phyloP scores from a whole-genome alignment of 2,329 filamentous ascomycete genomes.

The Colletotrichum simmondsii region DNA sequence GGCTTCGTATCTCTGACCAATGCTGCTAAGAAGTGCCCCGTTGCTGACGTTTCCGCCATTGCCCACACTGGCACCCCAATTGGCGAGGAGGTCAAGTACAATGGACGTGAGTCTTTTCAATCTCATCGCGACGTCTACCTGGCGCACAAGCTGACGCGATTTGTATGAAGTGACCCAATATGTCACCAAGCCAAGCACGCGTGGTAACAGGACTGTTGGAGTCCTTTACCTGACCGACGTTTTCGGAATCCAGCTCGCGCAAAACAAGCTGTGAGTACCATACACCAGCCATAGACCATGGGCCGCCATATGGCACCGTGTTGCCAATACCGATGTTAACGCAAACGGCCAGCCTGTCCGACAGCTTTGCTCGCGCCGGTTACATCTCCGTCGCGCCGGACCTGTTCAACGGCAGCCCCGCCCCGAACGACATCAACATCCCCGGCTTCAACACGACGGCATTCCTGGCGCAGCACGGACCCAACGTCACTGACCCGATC shows the following conservation, averaged over 20 bases:
- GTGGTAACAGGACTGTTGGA: conserved; percentile 5
- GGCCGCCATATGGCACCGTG: too few relatives aligned
- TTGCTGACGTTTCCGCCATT: conserved; percentile 26
- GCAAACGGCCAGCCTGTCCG: conserved; percentile 57
- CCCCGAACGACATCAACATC: conserved; percentile 50
- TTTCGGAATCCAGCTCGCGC: conserved; percentile 46
- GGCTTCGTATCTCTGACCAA: conserved; percentile 12
- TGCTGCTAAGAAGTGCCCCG: conserved; percentile 11
- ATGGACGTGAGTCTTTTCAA: conserved; percentile 15
- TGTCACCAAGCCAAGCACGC: conserved; percentile 23
- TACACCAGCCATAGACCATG: too few relatives aligned
- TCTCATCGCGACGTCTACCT: background rate
- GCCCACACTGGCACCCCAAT: conserved; percentile 28
- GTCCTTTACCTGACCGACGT: conserved; percentile 46
- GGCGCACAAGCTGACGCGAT: background rate
- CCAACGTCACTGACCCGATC: conserved; percentile 56
- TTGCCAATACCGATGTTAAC: background rate
- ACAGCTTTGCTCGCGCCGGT: conserved; percentile 74
- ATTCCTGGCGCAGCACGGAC: conserved; percentile 53
- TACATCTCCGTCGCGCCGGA: conserved; percentile 75
- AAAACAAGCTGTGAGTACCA: conserved; percentile 36
- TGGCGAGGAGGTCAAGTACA: conserved; percentile 18
- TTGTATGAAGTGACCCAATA: conserved; percentile 19
- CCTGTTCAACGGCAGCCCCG: conserved; percentile 69
- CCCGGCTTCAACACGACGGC: conserved; percentile 52